These are phyloP conservation scores for Xylaria intraflava DNA, from an alignment of 495 filamentous ascomycete species.

Conservation along the genomic window DNA sequence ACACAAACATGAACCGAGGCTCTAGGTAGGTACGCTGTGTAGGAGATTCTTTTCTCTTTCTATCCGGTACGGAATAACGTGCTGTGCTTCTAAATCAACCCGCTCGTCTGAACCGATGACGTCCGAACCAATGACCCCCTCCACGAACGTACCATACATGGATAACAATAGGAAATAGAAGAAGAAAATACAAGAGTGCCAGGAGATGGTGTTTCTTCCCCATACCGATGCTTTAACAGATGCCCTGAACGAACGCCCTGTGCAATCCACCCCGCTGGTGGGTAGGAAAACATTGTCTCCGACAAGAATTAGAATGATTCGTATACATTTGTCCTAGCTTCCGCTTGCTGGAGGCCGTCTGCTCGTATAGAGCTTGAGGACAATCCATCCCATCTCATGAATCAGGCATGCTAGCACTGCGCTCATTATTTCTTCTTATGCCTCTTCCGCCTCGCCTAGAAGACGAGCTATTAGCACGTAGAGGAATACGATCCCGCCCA, in stretches of 20 bases:
- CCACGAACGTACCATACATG: conserved; percentile 1
- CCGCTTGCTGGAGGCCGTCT: not conserved
- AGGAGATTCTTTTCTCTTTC: not conserved
- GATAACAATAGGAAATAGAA: not conserved
- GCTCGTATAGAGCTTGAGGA: not conserved
- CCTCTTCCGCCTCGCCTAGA: conserved; percentile 41
- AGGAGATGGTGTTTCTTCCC: not conserved
- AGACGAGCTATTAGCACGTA: conserved; percentile 76
- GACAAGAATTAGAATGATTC: not conserved
- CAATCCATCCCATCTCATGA: not conserved
- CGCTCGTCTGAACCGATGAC: conserved; percentile 7
- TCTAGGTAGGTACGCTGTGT: too few relatives aligned
- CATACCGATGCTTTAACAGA: not conserved
- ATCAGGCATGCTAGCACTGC: not conserved
- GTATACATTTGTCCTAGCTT: not conserved
- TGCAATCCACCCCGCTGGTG: not conserved
- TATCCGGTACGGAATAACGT: not conserved
- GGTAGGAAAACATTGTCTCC: not conserved
- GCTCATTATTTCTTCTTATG: not conserved
- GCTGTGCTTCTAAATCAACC: not conserved
- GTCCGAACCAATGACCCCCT: not conserved
- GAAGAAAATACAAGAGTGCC: not conserved
- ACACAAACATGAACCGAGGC: too few relatives aligned
- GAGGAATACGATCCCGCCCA: conserved; percentile 58
- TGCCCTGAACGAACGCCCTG: not conserved